These are phyloP conservation scores for Xerocomellus chrysenteron DNA, from an alignment of 768 basidiomycete species.

Conservation along the genomic window DNA sequence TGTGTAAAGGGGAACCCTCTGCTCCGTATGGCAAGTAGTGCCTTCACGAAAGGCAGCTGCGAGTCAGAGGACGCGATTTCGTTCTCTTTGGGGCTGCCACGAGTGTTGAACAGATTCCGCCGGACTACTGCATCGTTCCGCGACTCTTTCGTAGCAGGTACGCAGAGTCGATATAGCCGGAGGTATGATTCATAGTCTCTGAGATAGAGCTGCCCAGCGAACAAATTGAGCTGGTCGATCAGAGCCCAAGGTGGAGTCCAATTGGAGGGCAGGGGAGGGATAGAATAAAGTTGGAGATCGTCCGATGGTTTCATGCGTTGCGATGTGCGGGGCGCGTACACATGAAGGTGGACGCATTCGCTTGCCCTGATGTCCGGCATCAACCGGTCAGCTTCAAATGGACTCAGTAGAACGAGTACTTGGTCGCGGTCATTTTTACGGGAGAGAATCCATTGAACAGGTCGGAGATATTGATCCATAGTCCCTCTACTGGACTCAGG, in stretches of 20 bases:
- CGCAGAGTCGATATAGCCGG: too few species aligned
- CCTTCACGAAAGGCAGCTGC: background rate
- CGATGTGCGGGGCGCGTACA: conserved; percentile 40
- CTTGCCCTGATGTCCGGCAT: conserved; percentile 34
- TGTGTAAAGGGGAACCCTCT: background rate
- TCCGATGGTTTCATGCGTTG: conserved; percentile 37
- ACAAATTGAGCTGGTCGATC: too few species aligned
- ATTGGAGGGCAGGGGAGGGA: conserved; percentile 3
- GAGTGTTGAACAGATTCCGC: background rate
- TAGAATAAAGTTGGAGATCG: conserved; percentile 13
- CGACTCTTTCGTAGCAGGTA: background rate
- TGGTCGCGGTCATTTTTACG: too few species aligned
- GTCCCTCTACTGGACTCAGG: too few species aligned
- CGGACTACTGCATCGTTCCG: background rate
- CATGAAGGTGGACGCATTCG: conserved; percentile 36
- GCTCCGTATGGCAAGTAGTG: background rate
- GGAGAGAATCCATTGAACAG: too few species aligned
- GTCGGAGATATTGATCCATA: too few species aligned
- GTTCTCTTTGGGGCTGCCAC: background rate
- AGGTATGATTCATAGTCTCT: too few species aligned
- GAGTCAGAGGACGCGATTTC: background rate
- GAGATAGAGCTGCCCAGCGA: too few species aligned
- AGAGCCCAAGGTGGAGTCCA: conserved; percentile 3
- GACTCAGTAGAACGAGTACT: too few species aligned
- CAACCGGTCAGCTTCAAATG: too few species aligned